Base-by-base conservation (phyloP, 768 basidiomycete species). In the Leucocoprinus sp. region DNA sequence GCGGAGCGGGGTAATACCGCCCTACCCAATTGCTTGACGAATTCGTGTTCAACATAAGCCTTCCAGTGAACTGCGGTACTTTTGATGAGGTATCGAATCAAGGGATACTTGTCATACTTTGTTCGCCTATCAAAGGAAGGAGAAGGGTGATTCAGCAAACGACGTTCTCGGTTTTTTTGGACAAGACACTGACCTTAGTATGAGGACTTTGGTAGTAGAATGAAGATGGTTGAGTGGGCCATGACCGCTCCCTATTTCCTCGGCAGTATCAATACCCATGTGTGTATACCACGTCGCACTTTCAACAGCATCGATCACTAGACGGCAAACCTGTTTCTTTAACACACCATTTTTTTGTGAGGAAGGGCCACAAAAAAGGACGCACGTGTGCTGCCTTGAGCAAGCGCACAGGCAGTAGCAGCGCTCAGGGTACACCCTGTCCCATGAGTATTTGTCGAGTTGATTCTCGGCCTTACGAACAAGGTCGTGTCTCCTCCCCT, bases 401-500 rank as follows among this genome's bases (percentile, higher is more conserved):
- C 83, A 12, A 93, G 65, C 4, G 70, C 69, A 44, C 78, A 80
- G 2, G 82, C 82, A 14, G 95, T 72, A 0, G 90, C 87, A 0
- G 92, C 81, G 37, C 81, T 83, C n/a, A 96, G 68, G 0, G 93
- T 96, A 59, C 92, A 96, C 1, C 92, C 93, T 0, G 93, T 96
- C 1, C 93, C 93, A 57, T 95, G 93, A 0, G 92, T 96, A 52
- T 71, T 88, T 26, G 63, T 72, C 5, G 85, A 79, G 11, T 81
- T 67, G 17, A 90, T 64, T 11, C 75, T 66, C 1, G 84, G 80
- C 5, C 77, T 71, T 15, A 76, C 67, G 49, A 80, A 83, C 14
- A 88, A 42, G 1, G 75, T 74, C 24, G 63, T 62, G 3, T 54
- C 52, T 9, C 63, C 58, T 36, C 57, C 53, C 15, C 53, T 50